These are phyloP conservation scores for Aspergillus sp. DNA, from an alignment of 2,329 filamentous ascomycete genomes.

Conservation along the genomic window DNA sequence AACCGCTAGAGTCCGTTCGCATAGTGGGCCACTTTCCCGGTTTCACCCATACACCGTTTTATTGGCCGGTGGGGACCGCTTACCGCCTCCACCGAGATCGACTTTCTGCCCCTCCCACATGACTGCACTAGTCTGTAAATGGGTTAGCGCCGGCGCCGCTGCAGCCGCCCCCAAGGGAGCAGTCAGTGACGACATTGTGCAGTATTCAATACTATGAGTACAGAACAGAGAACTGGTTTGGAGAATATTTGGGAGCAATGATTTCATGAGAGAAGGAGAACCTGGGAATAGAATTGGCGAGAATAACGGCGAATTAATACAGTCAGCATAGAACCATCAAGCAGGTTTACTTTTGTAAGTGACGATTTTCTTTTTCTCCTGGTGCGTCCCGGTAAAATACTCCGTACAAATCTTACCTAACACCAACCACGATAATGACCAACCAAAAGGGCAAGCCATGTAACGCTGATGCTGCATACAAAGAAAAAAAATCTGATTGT, in stretches of 20 bases:
- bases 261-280: not conserved
- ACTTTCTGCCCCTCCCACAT: slow-evolving; percentile 5
- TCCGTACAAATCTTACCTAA: too few relatives aligned
- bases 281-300: not conserved
- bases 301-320: too few relatives aligned
- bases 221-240: slow-evolving; percentile 3
- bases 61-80: too few relatives aligned
- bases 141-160: slow-evolving; percentile 7
- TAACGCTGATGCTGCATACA: too few relatives aligned
- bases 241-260: slow-evolving; percentile 4
- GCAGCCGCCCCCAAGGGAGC: slow-evolving; percentile 15
- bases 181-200: slow-evolving; percentile 18
- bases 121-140: slow-evolving; percentile 6
- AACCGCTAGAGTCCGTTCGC: slow-evolving; percentile 1
- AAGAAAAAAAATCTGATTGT: too few relatives aligned
- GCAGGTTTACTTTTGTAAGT: too few relatives aligned
- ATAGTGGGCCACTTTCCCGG: not conserved
- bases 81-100: too few relatives aligned
- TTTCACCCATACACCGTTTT: not conserved
- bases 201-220: not conserved
- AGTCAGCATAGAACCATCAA: too few relatives aligned
- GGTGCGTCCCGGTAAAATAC: too few relatives aligned
- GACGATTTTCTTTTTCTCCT: too few relatives aligned
- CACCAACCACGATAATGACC: too few relatives aligned
- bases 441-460: too few relatives aligned